These are phyloP conservation scores for Monosporozyma servazzii DNA, from an alignment of 805 yeast species.

Conservation along the genomic window DNA sequence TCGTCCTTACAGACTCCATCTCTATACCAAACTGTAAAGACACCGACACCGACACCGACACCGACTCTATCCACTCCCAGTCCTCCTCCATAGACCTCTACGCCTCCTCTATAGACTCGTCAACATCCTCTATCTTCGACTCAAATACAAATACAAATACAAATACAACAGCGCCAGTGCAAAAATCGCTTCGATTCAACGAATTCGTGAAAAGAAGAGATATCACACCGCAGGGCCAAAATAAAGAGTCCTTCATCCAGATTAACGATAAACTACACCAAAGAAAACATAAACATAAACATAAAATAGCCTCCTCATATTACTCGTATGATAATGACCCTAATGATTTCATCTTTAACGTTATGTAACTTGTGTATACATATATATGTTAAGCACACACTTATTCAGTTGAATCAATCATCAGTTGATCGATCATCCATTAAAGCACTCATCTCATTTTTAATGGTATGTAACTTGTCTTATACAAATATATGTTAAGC, in stretches of 20 bases:
- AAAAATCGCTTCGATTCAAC: conserved; percentile 17
- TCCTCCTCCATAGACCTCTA: too few relatives aligned
- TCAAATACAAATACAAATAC: not conserved
- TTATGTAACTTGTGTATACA: not conserved
- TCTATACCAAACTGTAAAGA: not conserved
- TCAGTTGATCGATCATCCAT: too few relatives aligned
- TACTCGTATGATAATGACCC: not conserved
- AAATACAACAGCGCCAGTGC: not conserved
- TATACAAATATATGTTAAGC: too few relatives aligned
- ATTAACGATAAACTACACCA: conserved; percentile 16
- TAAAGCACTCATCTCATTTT: too few relatives aligned
- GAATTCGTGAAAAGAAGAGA: conserved; percentile 21
- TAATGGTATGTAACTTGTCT: too few relatives aligned
- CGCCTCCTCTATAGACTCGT: too few relatives aligned
- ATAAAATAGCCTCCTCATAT: not conserved
- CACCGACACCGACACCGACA: not conserved
- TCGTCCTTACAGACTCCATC: too few relatives aligned
- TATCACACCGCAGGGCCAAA: conserved; percentile 8
- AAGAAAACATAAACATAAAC: not conserved
- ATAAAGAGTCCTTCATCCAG: conserved; percentile 12
- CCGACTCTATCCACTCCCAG: not conserved
- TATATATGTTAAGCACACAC: not conserved
- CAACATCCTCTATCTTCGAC: conserved; percentile 24
- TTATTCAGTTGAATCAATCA: too few relatives aligned
- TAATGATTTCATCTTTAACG: not conserved